Evolutionary conservation across 257 asterid genomes (phyloP), one percentile per base, ranked within the genome.

Genomic region (Fraxinus cuspidata): DNA sequence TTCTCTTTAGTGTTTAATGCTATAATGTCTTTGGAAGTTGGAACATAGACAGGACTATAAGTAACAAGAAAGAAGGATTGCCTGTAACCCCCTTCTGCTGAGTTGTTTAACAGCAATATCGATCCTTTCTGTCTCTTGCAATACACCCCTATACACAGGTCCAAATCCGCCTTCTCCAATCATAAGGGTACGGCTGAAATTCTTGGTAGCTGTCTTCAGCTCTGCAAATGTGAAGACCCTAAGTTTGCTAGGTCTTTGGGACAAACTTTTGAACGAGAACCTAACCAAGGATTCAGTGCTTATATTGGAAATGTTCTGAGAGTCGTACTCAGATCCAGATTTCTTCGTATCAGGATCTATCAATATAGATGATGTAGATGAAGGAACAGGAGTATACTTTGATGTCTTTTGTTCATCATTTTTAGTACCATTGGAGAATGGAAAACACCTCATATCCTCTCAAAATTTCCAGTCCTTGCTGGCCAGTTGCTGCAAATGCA

Each of bases 141-240:
- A 64, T 56, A 85, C 82, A 12, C 92, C 98, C 70, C 91, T 82
- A 60, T 86, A 94, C 31, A 92, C 98, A 0, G 96, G 92, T 21
- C 97, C 98, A 44, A 94, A 94, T 18, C 97, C 97, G 0, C 98
- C 98, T 84, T 94, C 97, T 6, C 98, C 97, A 4, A 94, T 81
- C 97, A 94, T 89, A 47, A 86, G 91, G 56, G 97, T 86, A 0
- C 96, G 93, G 85, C 93, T 90, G 64, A 92, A 92, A 74, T 85
- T 90, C 87, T 64, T 89, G 0, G 98, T 94, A 4, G 93, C 94
- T 0, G 81, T 81, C 81, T 90, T 92, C 68, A 94, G 88, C 85
- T 94, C 98, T 5, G 82, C 89, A 49, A 85, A 85, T 3, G 88
- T 44, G 31, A 92, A 94, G 81, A 79, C 90, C 83, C 86, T 84